Base-by-base conservation (phyloP, 345 rosid species). In the Trapa bicornis region DNA sequence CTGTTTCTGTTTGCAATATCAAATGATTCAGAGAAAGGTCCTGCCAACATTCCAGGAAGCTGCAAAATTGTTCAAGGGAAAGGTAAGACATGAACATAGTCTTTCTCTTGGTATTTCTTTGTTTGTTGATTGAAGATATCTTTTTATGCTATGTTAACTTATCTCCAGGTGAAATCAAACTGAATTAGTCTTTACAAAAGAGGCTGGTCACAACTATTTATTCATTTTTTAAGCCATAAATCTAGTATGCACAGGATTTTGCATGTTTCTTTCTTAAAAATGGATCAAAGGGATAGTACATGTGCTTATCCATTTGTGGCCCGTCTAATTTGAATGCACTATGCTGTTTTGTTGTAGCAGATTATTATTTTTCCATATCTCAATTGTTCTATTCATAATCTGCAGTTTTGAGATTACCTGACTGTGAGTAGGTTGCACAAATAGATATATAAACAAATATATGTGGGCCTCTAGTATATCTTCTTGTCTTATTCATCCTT, bases 1-100 rank as follows among this genome's bases (percentile, higher is more conserved):
- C 54, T 91, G 75, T 70, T 91, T 82, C 71, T 94, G 75, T 94
- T 94, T 82, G 83, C 85, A 60, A 65, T 75, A 64, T 68, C 82
- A 71, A 91, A 91, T 3, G 88, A 83, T 65, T 85, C 97, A 11
- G 87, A 80, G 73, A 95, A 22, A 83, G 77, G 75, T 79, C 81
- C 62, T 87, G 68, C 82, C 83, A 6, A 61, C 76, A 57, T 91
- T 91, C 74, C 75, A 86, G 75, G 97, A 91, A 71, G 89, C 91
- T 64, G 91, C 99, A 15, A 95, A 86, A 76, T 62, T 72, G 47
- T 91, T 95, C 75, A 91, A 95, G 77, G 99, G 96, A 78, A 89
- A 95, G 89, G 99, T 95, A 86, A 74, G 52, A 65, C 10, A 39
- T 61, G 50, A 53, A 33, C 35, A 15, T 3, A 1, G 5, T n/a